Percentiles rank a stretch among this genome's conserved stretches.
phyloP scores from a whole-genome alignment of 1,284 basidiomycete species.

The Mycosarcoma maydis region DNA sequence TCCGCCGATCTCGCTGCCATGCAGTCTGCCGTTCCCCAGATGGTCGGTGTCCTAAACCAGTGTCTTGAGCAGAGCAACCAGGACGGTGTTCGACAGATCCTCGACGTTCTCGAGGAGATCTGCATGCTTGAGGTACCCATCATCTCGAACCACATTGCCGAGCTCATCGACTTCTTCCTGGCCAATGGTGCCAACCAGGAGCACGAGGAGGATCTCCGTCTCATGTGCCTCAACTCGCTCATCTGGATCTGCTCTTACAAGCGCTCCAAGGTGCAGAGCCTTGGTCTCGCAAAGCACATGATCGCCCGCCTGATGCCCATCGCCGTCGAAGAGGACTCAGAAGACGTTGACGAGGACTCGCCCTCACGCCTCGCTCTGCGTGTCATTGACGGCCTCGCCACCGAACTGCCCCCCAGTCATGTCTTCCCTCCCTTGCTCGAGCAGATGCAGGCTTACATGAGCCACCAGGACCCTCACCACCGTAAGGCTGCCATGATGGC shows the following conservation, averaged over 20 bases:
- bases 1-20: slow-evolving; percentile 90
- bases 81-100: slow-evolving; percentile 84
- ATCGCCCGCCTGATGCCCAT: slow-evolving; percentile 93
- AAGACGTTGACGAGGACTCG: slow-evolving; percentile 86
- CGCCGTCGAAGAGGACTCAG: slow-evolving; percentile 85
- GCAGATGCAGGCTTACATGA: slow-evolving; percentile 68
- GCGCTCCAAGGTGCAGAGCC: slow-evolving; percentile 91
- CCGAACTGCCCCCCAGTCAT: slow-evolving; percentile 90
- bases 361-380: slow-evolving; percentile 93
- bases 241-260: slow-evolving; percentile 93
- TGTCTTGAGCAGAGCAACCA: slow-evolving; percentile 85
- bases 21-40: slow-evolving; percentile 86
- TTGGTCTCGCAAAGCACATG: slow-evolving; percentile 85
- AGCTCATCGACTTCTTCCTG: slow-evolving; percentile 89
- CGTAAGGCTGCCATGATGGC: slow-evolving; percentile 96
- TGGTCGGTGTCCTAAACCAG: slow-evolving; percentile 90
- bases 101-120: slow-evolving; percentile 95
- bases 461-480: slow-evolving; percentile 69
- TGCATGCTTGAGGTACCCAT: slow-evolving; percentile 91
- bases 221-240: slow-evolving; percentile 91
- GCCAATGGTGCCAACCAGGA: slow-evolving; percentile 82
- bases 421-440: slow-evolving; percentile 92
- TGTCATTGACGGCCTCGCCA: slow-evolving; percentile 91
- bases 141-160: slow-evolving; percentile 85
- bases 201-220: slow-evolving; percentile 83